These are phyloP conservation scores for Pleurotus giganteus DNA, from an alignment of 768 basidiomycete genomes.

Conservation along the genomic window DNA sequence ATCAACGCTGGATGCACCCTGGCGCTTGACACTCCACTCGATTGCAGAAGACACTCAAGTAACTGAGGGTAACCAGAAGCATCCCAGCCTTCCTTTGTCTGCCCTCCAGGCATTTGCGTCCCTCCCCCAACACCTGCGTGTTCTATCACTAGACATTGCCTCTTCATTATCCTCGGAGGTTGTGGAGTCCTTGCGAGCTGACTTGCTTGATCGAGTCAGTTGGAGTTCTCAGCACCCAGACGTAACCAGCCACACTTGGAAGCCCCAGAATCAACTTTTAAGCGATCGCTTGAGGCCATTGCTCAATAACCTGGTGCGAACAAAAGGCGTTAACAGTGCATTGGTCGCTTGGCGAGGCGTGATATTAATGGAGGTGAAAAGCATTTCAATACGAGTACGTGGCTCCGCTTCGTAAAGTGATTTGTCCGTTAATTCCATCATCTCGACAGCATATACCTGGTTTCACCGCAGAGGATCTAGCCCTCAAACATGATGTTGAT, in stretches of 20 bases:
- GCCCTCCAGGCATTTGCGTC: slow-evolving; percentile 70
- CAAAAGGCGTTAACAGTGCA: slow-evolving; percentile 68
- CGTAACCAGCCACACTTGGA: slow-evolving; percentile 13
- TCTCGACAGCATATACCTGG: slow-evolving; percentile 35
- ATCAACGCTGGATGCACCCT: slow-evolving; percentile 6
- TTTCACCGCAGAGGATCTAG: slow-evolving; percentile 50
- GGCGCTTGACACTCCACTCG: slow-evolving; percentile 12
- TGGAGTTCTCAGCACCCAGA: slow-evolving; percentile 15
- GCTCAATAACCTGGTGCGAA: slow-evolving; percentile 73
- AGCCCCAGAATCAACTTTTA: slow-evolving; percentile 41
- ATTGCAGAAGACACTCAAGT: slow-evolving; percentile 13
- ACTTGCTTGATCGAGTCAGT: slow-evolving; percentile 56
- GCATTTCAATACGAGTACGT: slow-evolving; percentile 59
- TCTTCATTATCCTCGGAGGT: slow-evolving; percentile 75
- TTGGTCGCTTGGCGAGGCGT: slow-evolving; percentile 68
- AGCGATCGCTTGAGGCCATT: slow-evolving; percentile 69
- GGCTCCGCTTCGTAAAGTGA: background rate
- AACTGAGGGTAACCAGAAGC: slow-evolving; percentile 17
- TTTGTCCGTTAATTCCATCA: background rate
- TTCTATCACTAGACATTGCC: slow-evolving; percentile 73
- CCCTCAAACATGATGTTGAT: background rate
- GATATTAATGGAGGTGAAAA: slow-evolving; percentile 58
- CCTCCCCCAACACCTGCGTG: slow-evolving; percentile 71
- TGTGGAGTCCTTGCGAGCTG: slow-evolving; percentile 64
- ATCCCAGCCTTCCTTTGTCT: slow-evolving; percentile 55